These are phyloP conservation scores for Heterobasidion occidentale DNA, from an alignment of 1,284 basidiomycete species.

Conservation along the genomic window DNA sequence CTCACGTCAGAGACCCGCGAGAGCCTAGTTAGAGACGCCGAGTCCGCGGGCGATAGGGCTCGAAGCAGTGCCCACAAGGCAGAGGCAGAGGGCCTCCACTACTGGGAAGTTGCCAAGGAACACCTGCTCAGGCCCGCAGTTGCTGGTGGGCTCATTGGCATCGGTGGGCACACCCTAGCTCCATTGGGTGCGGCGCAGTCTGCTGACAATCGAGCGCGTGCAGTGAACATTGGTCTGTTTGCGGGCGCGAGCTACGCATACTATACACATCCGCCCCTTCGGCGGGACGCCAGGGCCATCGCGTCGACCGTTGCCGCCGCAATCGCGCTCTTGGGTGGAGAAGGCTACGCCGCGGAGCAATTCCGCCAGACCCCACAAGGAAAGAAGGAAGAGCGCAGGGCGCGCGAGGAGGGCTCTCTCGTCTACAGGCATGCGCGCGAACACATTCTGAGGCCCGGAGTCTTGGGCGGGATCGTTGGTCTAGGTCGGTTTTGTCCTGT, in stretches of 20 bases:
- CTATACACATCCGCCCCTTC: slow-evolving; percentile 59
- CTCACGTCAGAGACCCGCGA: slow-evolving; percentile 24
- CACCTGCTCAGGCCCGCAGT: slow-evolving; percentile 61
- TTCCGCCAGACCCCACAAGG: slow-evolving; percentile 57
- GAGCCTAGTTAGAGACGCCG: slow-evolving; percentile 9
- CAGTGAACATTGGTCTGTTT: slow-evolving; percentile 70
- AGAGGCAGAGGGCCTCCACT: slow-evolving; percentile 44
- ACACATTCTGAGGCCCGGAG: slow-evolving; percentile 58
- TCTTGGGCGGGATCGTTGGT: slow-evolving; percentile 64
- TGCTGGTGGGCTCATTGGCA: slow-evolving; percentile 65
- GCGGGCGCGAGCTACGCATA: slow-evolving; percentile 56
- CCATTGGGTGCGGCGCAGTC: neutral
- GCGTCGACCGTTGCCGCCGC: slow-evolving; percentile 45
- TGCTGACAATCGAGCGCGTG: neutral
- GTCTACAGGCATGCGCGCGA: slow-evolving; percentile 55
- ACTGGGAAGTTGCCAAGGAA: slow-evolving; percentile 53
- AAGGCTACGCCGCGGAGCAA: slow-evolving; percentile 59
- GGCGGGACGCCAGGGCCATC: slow-evolving; percentile 50
- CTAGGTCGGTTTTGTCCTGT: slow-evolving; percentile 31
- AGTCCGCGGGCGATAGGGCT: slow-evolving; percentile 9
- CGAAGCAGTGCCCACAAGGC: slow-evolving; percentile 29
- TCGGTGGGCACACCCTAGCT: slow-evolving; percentile 38
- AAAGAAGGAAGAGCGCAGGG: slow-evolving; percentile 46
- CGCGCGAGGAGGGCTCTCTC: slow-evolving; percentile 53
- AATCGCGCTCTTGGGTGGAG: slow-evolving; percentile 48